A percentile compares a stretch with the other conserved stretches of the same genome.
These are phyloP conservation scores for Lasiosphaeriaceae sp. DNA, from an alignment of 495 filamentous ascomycete genomes.

Conservation along the genomic window DNA sequence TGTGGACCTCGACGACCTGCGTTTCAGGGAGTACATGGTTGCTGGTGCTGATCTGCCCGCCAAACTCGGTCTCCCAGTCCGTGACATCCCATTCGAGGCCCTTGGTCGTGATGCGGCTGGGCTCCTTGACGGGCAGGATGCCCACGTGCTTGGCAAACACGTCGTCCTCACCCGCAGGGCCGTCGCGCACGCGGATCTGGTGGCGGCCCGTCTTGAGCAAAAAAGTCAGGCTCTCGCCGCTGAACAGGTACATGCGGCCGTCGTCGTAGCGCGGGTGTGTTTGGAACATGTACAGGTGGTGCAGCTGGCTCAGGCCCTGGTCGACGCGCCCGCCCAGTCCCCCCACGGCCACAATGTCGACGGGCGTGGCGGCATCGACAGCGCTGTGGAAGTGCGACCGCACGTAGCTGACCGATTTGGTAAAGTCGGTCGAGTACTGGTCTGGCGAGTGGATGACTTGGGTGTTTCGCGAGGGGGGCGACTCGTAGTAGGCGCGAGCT, in stretches of 20 bases:
- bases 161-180: constrained; percentile 17
- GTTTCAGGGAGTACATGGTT: constrained; percentile 66
- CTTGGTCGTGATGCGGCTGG: constrained; percentile 65
- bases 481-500: constrained; percentile 57
- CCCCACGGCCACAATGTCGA: constrained; percentile 67
- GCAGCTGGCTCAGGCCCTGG: constrained; percentile 83
- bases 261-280: constrained; percentile 38
- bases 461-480: constrained; percentile 33
- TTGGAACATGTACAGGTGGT: constrained; percentile 67
- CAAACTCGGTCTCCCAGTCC: constrained; percentile 77
- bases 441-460: constrained; percentile 63
- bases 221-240: constrained; percentile 74
- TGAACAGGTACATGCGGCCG: constrained; percentile 64
- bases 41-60: constrained; percentile 84
- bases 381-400: constrained; percentile 12
- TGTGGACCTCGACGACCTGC: constrained; percentile 53
- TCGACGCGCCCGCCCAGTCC: constrained; percentile 87
- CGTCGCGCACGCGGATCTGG: constrained; percentile 58
- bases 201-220: constrained; percentile 67
- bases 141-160: constrained; percentile 65
- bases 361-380: constrained; percentile 9
- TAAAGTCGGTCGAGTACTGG: constrained; percentile 78
- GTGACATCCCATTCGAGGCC: constrained; percentile 89
- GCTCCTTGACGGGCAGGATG: constrained; percentile 75
- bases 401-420: constrained; percentile 54